These are phyloP conservation scores for Penicillium bovifimosum DNA, from an alignment of 495 filamentous ascomycete species.

Conservation along the genomic window DNA sequence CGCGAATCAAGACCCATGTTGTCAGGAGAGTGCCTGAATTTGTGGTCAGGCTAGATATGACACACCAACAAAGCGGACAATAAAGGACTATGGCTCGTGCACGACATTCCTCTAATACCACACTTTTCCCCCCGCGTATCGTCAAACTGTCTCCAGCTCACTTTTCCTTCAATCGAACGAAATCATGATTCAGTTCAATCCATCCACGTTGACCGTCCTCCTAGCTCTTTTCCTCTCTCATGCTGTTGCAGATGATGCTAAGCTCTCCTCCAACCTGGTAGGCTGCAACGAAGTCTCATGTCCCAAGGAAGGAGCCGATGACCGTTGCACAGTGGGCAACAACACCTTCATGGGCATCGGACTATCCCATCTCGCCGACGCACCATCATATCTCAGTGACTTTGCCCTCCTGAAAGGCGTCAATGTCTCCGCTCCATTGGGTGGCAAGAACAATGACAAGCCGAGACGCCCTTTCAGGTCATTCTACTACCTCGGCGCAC, in stretches of 20 bases:
- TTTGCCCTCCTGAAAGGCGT: slow-evolving; percentile 18
- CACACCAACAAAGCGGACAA: neutral
- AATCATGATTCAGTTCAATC: neutral
- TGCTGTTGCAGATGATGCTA: neutral
- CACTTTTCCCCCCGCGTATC: neutral
- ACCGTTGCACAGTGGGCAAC: slow-evolving; percentile 11
- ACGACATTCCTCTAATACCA: neutral
- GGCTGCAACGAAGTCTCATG: slow-evolving; percentile 14
- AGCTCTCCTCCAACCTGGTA: slow-evolving; percentile 4
- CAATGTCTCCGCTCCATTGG: slow-evolving; percentile 2
- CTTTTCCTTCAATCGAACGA: neutral
- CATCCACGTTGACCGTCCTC: neutral
- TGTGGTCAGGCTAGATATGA: neutral
- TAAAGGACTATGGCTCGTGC: too few species aligned
- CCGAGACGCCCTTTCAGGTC: neutral
- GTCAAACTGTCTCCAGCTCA: neutral
- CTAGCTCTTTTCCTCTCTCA: neutral
- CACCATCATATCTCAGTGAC: slow-evolving; percentile 3
- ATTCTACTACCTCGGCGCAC: neutral
- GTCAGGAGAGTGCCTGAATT: neutral
- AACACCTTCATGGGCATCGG: slow-evolving; percentile 13
- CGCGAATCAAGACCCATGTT: neutral
- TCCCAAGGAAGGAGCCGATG: slow-evolving; percentile 1
- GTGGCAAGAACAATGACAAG: neutral
- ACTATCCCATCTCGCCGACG: slow-evolving; percentile 6